Evolutionary conservation across 495 filamentous ascomycete genomes (phyloP).

Genomic region (Hypoxylon fragiforme): DNA sequence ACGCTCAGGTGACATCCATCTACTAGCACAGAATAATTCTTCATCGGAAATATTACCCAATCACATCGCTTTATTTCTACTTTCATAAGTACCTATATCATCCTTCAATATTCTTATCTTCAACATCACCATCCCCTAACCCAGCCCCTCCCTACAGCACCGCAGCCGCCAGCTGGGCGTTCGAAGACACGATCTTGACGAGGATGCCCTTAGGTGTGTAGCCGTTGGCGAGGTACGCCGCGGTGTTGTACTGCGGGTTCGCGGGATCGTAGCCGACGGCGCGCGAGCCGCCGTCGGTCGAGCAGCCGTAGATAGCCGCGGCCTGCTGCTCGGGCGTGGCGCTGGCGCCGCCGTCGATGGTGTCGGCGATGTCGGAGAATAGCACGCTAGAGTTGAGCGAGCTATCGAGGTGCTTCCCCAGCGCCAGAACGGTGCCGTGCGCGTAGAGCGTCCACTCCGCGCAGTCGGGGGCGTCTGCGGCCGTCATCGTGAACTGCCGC

Average conservation of each 20-base stretch:
- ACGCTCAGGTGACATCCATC: too few relatives aligned
- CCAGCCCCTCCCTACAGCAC: too few relatives aligned
- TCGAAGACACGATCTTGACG: conserved; percentile 24
- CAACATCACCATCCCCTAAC: too few relatives aligned
- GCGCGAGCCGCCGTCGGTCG: conserved; percentile 5
- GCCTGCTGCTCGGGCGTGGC: neutral
- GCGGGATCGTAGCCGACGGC: conserved; percentile 4
- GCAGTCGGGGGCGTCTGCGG: neutral
- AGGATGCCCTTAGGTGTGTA: conserved; percentile 9
- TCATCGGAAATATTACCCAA: too few relatives aligned
- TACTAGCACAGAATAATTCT: too few relatives aligned
- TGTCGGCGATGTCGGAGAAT: conserved; percentile 17
- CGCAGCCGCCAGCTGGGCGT: too few relatives aligned
- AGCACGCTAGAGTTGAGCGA: conserved; percentile 10
- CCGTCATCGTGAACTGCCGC: neutral
- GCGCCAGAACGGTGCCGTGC: neutral
- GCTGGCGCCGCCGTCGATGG: conserved; percentile 25
- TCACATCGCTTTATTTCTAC: too few relatives aligned
- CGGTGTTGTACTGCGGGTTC: conserved; percentile 14
- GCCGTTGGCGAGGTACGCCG: conserved; percentile 3
- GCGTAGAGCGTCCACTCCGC: conserved; percentile 1
- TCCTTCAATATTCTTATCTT: too few relatives aligned
- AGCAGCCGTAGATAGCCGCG: conserved; percentile 9
- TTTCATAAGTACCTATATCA: too few relatives aligned
- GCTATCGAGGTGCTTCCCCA: conserved; percentile 23